Evolutionary conservation across 2,329 filamentous ascomycete species (phyloP).

Genomic region (Colletotrichum coccodes): DNA sequence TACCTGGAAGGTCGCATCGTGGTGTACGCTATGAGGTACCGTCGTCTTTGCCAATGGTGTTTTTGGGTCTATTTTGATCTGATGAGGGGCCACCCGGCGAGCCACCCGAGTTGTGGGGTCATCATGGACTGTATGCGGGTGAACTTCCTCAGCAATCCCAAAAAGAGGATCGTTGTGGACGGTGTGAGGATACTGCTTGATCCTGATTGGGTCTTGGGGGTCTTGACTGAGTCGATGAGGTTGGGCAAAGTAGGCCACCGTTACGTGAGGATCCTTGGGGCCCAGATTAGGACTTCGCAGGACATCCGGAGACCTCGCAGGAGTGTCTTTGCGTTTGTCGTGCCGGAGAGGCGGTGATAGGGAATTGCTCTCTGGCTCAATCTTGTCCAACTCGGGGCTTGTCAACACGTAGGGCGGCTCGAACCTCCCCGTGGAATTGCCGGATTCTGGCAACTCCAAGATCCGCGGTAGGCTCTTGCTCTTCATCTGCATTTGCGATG

Average conservation of each 20-base stretch:
- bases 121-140: slow-evolving; percentile 11
- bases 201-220: neutral
- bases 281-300: slow-evolving; percentile 2
- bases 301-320: slow-evolving; percentile 19
- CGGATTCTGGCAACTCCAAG: slow-evolving; percentile 7
- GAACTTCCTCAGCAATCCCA: slow-evolving; percentile 17
- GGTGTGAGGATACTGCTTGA: neutral
- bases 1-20: slow-evolving; percentile 1
- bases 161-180: slow-evolving; percentile 18
- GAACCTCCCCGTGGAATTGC: neutral
- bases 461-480: neutral
- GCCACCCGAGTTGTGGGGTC: slow-evolving; percentile 7
- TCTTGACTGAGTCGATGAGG: slow-evolving; percentile 23
- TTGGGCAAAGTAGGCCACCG: neutral
- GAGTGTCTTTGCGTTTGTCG: slow-evolving; percentile 14
- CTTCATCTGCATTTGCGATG: slow-evolving; percentile 14
- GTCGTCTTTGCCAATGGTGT: neutral
- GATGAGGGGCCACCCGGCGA: slow-evolving; percentile 3
- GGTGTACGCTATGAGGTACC: slow-evolving; percentile 4
- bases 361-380: neutral
- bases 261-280: slow-evolving; percentile 5
- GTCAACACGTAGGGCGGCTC: neutral
- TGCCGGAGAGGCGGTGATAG: neutral
- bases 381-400: neutral
- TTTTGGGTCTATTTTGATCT: slow-evolving; percentile 6